These are phyloP conservation scores for Penicillium psychrosexuale DNA, from an alignment of 2,329 filamentous ascomycete genomes.

Conservation along the genomic window DNA sequence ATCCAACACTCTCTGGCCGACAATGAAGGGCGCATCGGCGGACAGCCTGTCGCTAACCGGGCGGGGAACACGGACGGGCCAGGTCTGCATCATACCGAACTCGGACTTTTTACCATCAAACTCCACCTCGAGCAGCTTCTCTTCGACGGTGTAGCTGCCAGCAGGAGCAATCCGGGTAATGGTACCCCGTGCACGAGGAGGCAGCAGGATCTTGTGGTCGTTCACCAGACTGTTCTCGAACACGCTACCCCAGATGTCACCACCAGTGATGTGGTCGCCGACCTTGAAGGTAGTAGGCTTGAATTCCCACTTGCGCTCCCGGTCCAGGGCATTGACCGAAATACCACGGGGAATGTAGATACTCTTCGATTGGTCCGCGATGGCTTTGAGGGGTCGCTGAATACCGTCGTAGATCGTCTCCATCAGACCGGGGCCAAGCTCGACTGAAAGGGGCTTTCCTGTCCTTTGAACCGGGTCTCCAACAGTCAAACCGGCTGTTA, in stretches of 20 bases:
- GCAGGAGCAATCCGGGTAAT: conserved; percentile 88
- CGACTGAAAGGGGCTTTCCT: conserved; percentile 93
- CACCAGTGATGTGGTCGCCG: conserved; percentile 93
- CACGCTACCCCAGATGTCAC: conserved; percentile 92
- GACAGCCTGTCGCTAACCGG: conserved; percentile 89
- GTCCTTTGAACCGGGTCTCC: conserved; percentile 89
- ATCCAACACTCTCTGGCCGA: conserved; percentile 94
- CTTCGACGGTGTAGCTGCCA: conserved; percentile 88
- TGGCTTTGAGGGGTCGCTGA: conserved; percentile 86
- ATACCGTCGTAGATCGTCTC: conserved; percentile 99
- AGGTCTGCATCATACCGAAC: conserved; percentile 97
- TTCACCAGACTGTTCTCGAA: conserved; percentile 94
- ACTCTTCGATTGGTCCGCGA: conserved; percentile 71
- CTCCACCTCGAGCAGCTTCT: conserved; percentile 92
- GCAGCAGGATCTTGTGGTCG: conserved; percentile 89
- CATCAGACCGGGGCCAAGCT: conserved; percentile 93
- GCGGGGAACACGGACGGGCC: conserved; percentile 94
- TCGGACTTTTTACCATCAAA: conserved; percentile 95
- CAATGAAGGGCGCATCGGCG: conserved; percentile 86
- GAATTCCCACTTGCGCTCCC: conserved; percentile 94
- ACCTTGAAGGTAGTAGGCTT: conserved; percentile 81
- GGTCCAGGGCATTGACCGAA: conserved; percentile 79
- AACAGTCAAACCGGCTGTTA: conserved; percentile 78
- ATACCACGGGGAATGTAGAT: conserved; percentile 99
- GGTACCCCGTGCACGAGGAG: conserved; percentile 82